Base-by-base conservation (phyloP, 2,329 filamentous ascomycete species). In the Penicillium decumbens region DNA sequence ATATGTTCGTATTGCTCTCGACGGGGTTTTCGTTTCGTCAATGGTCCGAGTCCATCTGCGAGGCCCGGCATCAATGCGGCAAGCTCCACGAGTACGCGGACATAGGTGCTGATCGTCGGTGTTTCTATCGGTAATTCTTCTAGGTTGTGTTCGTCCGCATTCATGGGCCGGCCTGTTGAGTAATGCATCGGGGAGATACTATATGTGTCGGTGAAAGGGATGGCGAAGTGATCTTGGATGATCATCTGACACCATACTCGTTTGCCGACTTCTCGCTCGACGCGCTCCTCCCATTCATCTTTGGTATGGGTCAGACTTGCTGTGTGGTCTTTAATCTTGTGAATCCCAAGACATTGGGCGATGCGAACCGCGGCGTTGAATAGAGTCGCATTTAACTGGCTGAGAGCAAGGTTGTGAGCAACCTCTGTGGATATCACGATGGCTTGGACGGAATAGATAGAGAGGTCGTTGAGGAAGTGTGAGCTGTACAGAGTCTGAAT, bases 1-100 rank as follows among this genome's bases (percentile, higher is more conserved):
- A 72, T 62, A 40, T 70, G 65, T 41, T 70, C 62, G 51, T 72
- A 72, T 43, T 67, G 63, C 4, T 70, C 67, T 20, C 61, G 65
- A 6, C 59, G 55, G 1, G 68, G 64, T 37, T 67, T 70, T 43
- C 65, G 63, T 10, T 59, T 50, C 39, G 62, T 55, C 50, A 68
- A 58, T 4, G 65, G 60, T 2, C 66, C 67, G 3, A 72, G 53
- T 20, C 63, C 67, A 40, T 72, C 70, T 18, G 65, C 62, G 25
- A 63, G 41, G 5, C 51, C 55, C 3, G 61, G 70, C 67, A 72
- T 71, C 23, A 72, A 56, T 20, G 55, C 49, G 5, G 70, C 69
- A 2, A 71, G 57, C 6, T 62, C 50, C 8, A 58, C 56, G 0
- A 72, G 61, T 6, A 67, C 65, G 0, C 66, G 57, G 9, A 58